phyloP scores from a whole-genome alignment of 768 basidiomycete genomes.

The Lactarius akahatsu region DNA sequence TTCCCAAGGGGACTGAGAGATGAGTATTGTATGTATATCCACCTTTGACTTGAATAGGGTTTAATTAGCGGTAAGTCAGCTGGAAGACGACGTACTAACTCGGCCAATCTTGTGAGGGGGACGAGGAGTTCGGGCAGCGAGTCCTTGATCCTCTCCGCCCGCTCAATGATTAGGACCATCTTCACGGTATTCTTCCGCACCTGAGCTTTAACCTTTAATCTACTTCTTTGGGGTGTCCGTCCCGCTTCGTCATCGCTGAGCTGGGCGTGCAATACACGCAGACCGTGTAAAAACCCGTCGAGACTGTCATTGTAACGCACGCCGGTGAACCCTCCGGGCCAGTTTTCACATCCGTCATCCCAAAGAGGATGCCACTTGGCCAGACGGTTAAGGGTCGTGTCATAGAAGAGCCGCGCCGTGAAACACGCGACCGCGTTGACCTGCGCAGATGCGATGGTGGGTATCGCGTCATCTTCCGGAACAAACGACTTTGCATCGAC shows the following conservation, averaged over 20 bases:
- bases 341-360: constrained; percentile 61
- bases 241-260: constrained; percentile 1
- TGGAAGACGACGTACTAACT: constrained; percentile 52
- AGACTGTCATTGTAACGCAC: constrained; percentile 61
- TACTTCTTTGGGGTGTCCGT: constrained; percentile 9
- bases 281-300: constrained; percentile 69
- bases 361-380: constrained; percentile 55
- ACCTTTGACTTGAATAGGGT: constrained; percentile 48
- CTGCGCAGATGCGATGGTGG: constrained; percentile 43
- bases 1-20: constrained; percentile 69
- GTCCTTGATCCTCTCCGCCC: constrained; percentile 65
- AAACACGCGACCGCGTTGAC: constrained; percentile 63
- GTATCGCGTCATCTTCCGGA: constrained; percentile 11
- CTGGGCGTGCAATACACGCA: constrained; percentile 42
- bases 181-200: constrained; percentile 40
- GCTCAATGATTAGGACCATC: constrained; percentile 63
- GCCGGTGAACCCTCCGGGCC: constrained; percentile 44
- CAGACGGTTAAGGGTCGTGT: constrained; percentile 61
- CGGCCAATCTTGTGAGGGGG: constrained; percentile 67
- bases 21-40: constrained; percentile 57
- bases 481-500: constrained; percentile 11
- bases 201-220: constrained; percentile 29
- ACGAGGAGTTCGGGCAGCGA: constrained; percentile 63
- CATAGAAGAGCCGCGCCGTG: constrained; percentile 60
- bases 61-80: constrained; percentile 1